Percentiles rank a stretch among this genome's conserved stretches.
These are phyloP conservation scores for Ophiosphaerella korrae DNA, from an alignment of 2,329 filamentous ascomycete species.

Conservation along the genomic window DNA sequence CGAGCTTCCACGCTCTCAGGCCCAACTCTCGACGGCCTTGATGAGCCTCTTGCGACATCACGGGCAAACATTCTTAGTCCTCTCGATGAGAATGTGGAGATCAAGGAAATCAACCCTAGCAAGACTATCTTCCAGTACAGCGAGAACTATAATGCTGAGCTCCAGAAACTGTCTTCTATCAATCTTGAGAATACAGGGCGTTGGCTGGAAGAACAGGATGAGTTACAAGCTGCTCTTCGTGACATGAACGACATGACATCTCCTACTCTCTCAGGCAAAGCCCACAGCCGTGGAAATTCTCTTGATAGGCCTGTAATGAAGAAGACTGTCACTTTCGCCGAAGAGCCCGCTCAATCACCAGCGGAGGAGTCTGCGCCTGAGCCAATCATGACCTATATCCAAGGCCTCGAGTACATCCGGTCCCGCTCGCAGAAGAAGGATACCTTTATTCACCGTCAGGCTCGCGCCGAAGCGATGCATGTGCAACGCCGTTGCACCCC, in stretches of 20 bases:
- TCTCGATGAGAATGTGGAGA: constrained; percentile 49
- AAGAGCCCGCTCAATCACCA: constrained; percentile 31
- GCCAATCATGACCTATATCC: constrained; percentile 80
- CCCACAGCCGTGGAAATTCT: constrained; percentile 43
- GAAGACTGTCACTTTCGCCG: constrained; percentile 77
- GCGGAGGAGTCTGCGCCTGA: constrained; percentile 35
- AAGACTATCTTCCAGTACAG: constrained; percentile 75
- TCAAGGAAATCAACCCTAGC: constrained; percentile 63
- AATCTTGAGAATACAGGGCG: constrained; percentile 83
- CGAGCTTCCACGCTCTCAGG: constrained; percentile 36
- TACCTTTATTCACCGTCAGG: constrained; percentile 81
- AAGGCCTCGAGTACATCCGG: constrained; percentile 78
- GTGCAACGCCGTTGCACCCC: constrained; percentile 76
- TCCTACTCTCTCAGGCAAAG: constrained; percentile 46
- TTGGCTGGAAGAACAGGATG: constrained; percentile 83
- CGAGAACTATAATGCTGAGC: constrained; percentile 73
- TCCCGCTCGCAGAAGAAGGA: constrained; percentile 71
- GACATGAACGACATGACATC: constrained; percentile 55
- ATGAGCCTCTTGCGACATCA: constrained; percentile 38
- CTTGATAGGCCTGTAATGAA: constrained; percentile 56
- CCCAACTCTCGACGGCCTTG: constrained; percentile 42
- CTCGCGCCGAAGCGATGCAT: constrained; percentile 88
- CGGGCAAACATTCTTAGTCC: constrained; percentile 37
- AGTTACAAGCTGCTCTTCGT: constrained; percentile 71
- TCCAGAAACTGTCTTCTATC: constrained; percentile 71